Percentiles rank a stretch among this genome's conserved stretches.
Evolutionary conservation across 2,329 filamentous ascomycete species (phyloP).

Genomic region (Plenodomus lindquistii): DNA sequence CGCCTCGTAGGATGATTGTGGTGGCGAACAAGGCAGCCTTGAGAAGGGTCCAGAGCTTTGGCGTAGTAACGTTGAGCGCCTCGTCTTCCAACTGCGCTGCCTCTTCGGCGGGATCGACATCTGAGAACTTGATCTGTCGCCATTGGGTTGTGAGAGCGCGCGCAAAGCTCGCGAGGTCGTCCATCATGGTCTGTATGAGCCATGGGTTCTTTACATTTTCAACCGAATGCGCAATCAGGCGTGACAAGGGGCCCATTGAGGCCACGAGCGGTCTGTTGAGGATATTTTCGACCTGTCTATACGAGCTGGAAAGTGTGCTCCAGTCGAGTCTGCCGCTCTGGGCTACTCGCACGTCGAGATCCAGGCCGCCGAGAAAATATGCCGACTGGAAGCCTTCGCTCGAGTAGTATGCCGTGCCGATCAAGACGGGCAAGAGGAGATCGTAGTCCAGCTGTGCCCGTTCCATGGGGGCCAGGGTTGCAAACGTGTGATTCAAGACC

Average conservation of each 20-base stretch:
- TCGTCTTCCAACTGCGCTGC: conserved; percentile 64
- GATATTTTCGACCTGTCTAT: conserved; percentile 61
- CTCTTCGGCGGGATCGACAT: conserved; percentile 72
- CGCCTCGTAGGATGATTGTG: conserved; percentile 73
- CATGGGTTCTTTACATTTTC: conserved; percentile 59
- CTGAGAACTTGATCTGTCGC: conserved; percentile 73
- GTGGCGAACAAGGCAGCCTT: conserved; percentile 75
- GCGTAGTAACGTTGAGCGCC: conserved; percentile 68
- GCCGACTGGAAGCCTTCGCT: conserved; percentile 75
- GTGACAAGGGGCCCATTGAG: conserved; percentile 69
- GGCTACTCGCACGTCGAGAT: conserved; percentile 65
- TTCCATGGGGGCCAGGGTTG: conserved; percentile 66
- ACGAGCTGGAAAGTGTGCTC: conserved; percentile 64
- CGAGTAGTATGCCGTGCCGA: conserved; percentile 69
- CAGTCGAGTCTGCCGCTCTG: conserved; percentile 63
- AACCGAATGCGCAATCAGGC: conserved; percentile 66
- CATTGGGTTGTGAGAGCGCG: conserved; percentile 70
- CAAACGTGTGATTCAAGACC: conserved; percentile 77
- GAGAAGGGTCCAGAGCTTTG: conserved; percentile 74
- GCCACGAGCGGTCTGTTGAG: conserved; percentile 65
- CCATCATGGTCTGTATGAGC: conserved; percentile 59
- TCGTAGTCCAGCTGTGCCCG: conserved; percentile 67
- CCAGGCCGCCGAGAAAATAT: conserved; percentile 72
- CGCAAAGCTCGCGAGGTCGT: conserved; percentile 69
- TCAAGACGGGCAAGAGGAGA: conserved; percentile 67